These are phyloP conservation scores for Haplosporangium gracile DNA, from an alignment of 192 early-diverging fungal species.

Conservation along the genomic window DNA sequence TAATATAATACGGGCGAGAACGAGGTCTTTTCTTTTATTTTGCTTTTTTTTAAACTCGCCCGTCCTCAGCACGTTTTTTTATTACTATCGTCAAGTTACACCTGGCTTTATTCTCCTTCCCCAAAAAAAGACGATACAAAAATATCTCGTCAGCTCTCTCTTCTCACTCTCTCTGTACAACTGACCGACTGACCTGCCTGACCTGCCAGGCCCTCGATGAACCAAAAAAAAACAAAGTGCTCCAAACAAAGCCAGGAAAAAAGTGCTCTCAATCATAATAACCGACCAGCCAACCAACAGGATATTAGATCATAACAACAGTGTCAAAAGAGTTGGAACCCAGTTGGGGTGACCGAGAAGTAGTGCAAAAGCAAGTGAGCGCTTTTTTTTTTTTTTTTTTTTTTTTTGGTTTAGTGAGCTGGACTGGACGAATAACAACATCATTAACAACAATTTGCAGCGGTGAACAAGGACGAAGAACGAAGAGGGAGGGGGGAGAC, in stretches of 20 bases:
- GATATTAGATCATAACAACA: not conserved
- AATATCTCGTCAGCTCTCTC: conserved; percentile 3
- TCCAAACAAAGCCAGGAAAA: conserved; percentile 1
- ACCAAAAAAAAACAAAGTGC: conserved; percentile 11
- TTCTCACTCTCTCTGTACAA: not conserved
- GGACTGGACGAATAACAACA: not conserved
- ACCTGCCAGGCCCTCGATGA: not conserved
- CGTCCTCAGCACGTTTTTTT: conserved; percentile 1
- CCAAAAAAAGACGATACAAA: conserved; percentile 1
- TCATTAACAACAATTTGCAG: not conserved
- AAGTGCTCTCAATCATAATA: conserved; percentile 40
- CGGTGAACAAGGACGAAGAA: not conserved
- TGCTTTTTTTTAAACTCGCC: not conserved
- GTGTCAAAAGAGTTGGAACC: conserved; percentile 12
- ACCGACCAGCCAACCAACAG: conserved; percentile 11
- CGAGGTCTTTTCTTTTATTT: not conserved
- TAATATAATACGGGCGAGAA: not conserved
- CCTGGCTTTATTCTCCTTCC: not conserved
- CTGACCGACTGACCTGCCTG: not conserved
- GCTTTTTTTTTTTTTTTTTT: not conserved
- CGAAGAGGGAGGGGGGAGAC: not conserved
- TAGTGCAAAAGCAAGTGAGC: conserved; percentile 8
- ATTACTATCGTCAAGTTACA: conserved; percentile 1
- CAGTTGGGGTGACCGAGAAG: conserved; percentile 7
- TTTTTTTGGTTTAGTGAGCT: conserved; percentile 2